A percentile compares a stretch with the other conserved stretches of the same genome.
Evolutionary conservation across 2,329 filamentous ascomycete species (phyloP).

Genomic region (Pseudogymnoascus sp.): DNA sequence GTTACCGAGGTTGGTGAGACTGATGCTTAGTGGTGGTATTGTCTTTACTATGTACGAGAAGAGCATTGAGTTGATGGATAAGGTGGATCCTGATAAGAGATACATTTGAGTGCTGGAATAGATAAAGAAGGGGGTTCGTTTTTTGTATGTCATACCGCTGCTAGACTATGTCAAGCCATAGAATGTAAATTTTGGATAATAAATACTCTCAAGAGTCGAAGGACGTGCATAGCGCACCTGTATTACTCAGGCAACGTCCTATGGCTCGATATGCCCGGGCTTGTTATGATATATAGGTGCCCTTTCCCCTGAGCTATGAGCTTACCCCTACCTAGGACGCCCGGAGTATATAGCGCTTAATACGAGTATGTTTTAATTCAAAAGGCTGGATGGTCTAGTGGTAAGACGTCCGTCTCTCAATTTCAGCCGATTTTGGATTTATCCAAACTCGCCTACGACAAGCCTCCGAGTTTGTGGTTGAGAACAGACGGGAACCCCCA

Average conservation of each 20-base stretch:
- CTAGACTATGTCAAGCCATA: background rate
- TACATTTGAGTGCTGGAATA: conserved; percentile 54
- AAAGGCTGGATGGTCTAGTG: background rate
- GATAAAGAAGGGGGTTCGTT: conserved; percentile 17
- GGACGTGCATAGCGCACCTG: background rate
- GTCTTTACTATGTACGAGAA: conserved; percentile 99
- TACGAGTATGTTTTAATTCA: background rate
- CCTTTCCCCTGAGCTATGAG: background rate
- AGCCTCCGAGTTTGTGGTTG: background rate
- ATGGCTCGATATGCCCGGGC: background rate
- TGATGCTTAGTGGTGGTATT: conserved; percentile 90
- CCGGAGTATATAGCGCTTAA: background rate
- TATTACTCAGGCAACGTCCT: background rate
- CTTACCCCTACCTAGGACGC: background rate
- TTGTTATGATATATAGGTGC: background rate
- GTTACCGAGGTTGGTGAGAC: conserved; percentile 69
- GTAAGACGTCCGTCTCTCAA: background rate
- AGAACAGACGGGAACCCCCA: background rate
- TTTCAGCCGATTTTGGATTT: background rate
- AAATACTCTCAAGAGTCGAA: background rate
- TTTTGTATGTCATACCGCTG: conserved; percentile 10
- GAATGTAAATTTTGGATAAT: background rate
- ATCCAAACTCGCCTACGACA: background rate
- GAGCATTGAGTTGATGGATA: conserved; percentile 79
- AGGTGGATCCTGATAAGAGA: conserved; percentile 70